phyloP scores from a whole-genome alignment of 129 eudicot genomes.

The Saposhnikovia divaricata region DNA sequence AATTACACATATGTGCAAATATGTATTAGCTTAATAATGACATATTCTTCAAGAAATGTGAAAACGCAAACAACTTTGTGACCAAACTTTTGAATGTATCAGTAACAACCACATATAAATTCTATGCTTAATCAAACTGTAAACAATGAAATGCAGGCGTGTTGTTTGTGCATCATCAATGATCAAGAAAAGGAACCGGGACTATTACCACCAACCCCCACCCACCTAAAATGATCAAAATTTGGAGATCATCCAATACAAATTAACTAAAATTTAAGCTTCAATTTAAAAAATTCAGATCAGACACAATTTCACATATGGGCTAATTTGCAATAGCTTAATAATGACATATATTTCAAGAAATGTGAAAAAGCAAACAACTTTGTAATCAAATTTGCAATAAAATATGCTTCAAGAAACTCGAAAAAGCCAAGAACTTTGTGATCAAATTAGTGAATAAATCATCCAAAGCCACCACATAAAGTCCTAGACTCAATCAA shows the following conservation, averaged over 20 bases:
- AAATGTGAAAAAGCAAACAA: neutral
- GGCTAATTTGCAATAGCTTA: neutral
- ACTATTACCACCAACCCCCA: neutral
- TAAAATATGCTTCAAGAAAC: neutral
- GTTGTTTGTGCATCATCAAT: neutral
- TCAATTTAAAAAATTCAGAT: neutral
- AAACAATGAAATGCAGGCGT: too few species aligned
- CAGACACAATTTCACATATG: neutral
- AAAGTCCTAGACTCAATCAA: neutral
- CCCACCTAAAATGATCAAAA: neutral
- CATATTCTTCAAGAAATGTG: neutral
- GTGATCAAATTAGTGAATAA: neutral
- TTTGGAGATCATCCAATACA: neutral
- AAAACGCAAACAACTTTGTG: neutral
- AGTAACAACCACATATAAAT: neutral
- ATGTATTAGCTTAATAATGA: neutral
- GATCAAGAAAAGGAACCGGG: neutral
- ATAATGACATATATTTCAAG: neutral
- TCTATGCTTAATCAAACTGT: neutral
- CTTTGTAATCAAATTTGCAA: neutral
- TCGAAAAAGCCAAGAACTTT: neutral
- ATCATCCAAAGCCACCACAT: neutral
- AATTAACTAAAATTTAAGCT: neutral
- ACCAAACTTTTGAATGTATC: neutral
- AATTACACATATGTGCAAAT: neutral